Conservation (phyloP, 2,329 filamentous ascomycete species). For the Cylindrodendrum hubeiense region DNA sequence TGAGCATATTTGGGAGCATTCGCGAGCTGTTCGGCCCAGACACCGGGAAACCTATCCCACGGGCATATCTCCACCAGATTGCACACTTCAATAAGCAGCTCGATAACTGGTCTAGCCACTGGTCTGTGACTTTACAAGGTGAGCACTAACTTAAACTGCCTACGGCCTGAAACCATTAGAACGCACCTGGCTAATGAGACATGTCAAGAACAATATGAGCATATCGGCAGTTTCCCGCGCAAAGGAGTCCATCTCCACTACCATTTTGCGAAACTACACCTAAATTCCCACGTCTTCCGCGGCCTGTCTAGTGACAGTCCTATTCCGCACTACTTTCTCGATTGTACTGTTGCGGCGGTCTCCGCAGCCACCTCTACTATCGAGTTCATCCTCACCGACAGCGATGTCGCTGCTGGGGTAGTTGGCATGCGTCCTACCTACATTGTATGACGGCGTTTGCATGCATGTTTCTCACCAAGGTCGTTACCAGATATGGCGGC, state of each 20-base stretch:
- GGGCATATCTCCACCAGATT: slow-evolving; percentile 63
- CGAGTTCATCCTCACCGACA: slow-evolving; percentile 55
- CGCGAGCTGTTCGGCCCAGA: slow-evolving; percentile 68
- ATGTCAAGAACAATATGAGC: slow-evolving; percentile 47
- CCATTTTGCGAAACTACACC: slow-evolving; percentile 54
- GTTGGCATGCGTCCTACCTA: slow-evolving; percentile 60
- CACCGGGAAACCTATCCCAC: slow-evolving; percentile 62
- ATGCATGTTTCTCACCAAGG: slow-evolving; percentile 61
- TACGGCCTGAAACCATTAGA: neutral
- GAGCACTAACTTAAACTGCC: slow-evolving; percentile 1
- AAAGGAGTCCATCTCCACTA: slow-evolving; percentile 53
- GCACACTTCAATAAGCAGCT: slow-evolving; percentile 49
- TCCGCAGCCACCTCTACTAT: slow-evolving; percentile 55
- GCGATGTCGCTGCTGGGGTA: slow-evolving; percentile 52
- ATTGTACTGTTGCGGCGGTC: slow-evolving; percentile 43
- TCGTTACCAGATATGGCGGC: slow-evolving; percentile 55
- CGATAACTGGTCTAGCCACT: slow-evolving; percentile 53
- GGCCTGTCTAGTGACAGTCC: slow-evolving; percentile 46
- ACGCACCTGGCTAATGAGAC: too few species aligned
- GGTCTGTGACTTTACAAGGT: slow-evolving; percentile 49
- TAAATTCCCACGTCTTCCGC: slow-evolving; percentile 54
- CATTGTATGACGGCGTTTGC: slow-evolving; percentile 65
- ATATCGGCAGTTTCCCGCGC: slow-evolving; percentile 51
- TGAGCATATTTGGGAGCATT: slow-evolving; percentile 69
- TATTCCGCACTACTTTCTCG: slow-evolving; percentile 45